Percentiles rank a stretch among this genome's conserved stretches.
Evolutionary conservation across 78 protist species (phyloP).

Genomic region (Dictyostelium firmibasis): DNA sequence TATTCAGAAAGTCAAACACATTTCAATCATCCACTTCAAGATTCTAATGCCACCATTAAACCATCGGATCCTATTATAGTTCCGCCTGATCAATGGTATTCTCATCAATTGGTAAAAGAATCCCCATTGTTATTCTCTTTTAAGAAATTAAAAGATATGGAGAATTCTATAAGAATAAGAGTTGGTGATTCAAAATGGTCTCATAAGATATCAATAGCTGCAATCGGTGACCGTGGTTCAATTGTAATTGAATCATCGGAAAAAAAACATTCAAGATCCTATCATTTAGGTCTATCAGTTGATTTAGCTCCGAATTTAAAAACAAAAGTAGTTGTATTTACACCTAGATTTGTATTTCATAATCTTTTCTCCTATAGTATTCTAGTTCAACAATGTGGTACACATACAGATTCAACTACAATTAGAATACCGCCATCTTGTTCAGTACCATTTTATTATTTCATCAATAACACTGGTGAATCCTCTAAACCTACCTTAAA

Average conservation of each 20-base stretch:
- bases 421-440: background rate
- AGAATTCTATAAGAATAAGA: conserved; percentile 4
- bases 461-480: background rate
- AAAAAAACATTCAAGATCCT: background rate
- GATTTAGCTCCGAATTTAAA: conserved; percentile 57
- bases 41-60: background rate
- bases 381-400: conserved; percentile 18
- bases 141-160: conserved; percentile 43
- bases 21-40: conserved; percentile 1
- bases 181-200: conserved; percentile 62
- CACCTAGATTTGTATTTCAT: conserved; percentile 47
- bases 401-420: background rate
- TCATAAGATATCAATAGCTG: conserved; percentile 35
- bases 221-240: conserved; percentile 51
- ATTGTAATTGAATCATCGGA: background rate
- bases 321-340: conserved; percentile 32
- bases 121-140: conserved; percentile 53
- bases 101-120: conserved; percentile 9
- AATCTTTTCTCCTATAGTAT: conserved; percentile 7
- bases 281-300: conserved; percentile 23
- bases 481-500: background rate
- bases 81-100: conserved; percentile 40
- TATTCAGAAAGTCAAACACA: conserved; percentile 1
- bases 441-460: conserved; percentile 39
- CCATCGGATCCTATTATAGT: background rate